Percentiles rank a stretch among this genome's conserved stretches.
Evolutionary conservation across 768 basidiomycete genomes (phyloP).

Genomic region (Arthromyces matolae): DNA sequence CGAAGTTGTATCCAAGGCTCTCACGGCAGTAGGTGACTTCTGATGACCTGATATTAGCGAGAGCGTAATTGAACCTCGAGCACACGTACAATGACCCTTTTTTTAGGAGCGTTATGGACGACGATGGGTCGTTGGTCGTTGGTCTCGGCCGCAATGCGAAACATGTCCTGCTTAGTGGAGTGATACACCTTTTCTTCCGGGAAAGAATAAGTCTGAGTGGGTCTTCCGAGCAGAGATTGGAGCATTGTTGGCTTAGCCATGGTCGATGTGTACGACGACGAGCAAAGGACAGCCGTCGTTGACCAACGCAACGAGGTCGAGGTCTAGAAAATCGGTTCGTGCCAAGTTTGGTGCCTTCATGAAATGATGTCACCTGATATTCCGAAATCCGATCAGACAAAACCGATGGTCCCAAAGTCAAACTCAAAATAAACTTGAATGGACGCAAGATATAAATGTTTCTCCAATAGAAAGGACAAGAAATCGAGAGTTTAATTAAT

Average conservation of each 20-base stretch:
- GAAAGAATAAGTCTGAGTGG: slow-evolving; percentile 59
- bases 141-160: slow-evolving; percentile 44
- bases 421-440: not conserved
- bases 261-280: not conserved
- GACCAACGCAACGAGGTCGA: not conserved
- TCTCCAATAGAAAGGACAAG: no score
- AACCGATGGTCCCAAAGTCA: not conserved
- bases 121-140: slow-evolving; percentile 10
- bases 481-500: no score
- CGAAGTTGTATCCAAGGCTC: slow-evolving; percentile 3
- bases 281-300: not conserved
- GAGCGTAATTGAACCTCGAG: not conserved
- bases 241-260: slow-evolving; percentile 58
- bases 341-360: not conserved
- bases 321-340: not conserved
- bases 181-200: slow-evolving; percentile 45
- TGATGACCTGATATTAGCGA: slow-evolving; percentile 6
- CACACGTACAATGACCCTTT: slow-evolving; percentile 11
- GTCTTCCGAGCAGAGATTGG: slow-evolving; percentile 58
- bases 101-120: slow-evolving; percentile 6
- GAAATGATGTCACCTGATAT: slow-evolving; percentile 15
- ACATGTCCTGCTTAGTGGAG: slow-evolving; percentile 48
- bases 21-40: slow-evolving; percentile 15
- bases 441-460: not conserved
- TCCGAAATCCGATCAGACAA: slow-evolving; percentile 2